A percentile compares a stretch with the other conserved stretches of the same genome.
Evolutionary conservation across 2,329 filamentous ascomycete species (phyloP).

Genomic region (Apiospora malaysiana): DNA sequence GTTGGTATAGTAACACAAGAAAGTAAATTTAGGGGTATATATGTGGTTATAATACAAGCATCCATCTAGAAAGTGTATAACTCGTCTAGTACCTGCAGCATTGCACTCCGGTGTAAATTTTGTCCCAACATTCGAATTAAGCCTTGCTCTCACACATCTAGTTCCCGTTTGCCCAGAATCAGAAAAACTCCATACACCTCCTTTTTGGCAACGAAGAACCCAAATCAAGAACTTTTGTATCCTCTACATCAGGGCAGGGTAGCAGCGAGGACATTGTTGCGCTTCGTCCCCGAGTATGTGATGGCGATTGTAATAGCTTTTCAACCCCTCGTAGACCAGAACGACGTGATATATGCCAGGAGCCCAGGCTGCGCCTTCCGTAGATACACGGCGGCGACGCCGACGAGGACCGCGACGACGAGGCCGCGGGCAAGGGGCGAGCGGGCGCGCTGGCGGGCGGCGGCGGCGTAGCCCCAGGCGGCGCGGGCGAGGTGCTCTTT

Average conservation of each 20-base stretch:
- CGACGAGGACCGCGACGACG: constrained; percentile 70
- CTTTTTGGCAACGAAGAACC: background rate
- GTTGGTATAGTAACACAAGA: constrained; percentile 15
- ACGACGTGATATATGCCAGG: constrained; percentile 36
- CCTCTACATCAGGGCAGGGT: background rate
- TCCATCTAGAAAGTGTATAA: constrained; percentile 17
- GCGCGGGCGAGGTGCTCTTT: constrained; percentile 55
- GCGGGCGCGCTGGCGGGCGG: background rate
- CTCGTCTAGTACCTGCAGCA: background rate
- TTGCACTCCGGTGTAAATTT: background rate
- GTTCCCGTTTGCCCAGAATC: background rate
- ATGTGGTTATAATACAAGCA: constrained; percentile 19
- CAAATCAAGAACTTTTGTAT: constrained; percentile 5
- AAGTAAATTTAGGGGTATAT: constrained; percentile 20
- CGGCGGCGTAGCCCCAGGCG: constrained; percentile 68
- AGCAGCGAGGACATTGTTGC: background rate
- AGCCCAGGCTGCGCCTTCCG: constrained; percentile 49
- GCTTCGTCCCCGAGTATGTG: background rate
- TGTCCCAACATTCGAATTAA: constrained; percentile 13
- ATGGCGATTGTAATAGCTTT: too few relatives aligned
- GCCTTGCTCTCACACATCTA: background rate
- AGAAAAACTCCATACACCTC: constrained; percentile 8
- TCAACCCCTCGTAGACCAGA: constrained; percentile 23
- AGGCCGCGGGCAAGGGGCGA: constrained; percentile 60
- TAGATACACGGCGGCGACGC: constrained; percentile 71